Conservation (phyloP, 192 early-diverging fungal genomes). For the Coemansia biformis region DNA sequence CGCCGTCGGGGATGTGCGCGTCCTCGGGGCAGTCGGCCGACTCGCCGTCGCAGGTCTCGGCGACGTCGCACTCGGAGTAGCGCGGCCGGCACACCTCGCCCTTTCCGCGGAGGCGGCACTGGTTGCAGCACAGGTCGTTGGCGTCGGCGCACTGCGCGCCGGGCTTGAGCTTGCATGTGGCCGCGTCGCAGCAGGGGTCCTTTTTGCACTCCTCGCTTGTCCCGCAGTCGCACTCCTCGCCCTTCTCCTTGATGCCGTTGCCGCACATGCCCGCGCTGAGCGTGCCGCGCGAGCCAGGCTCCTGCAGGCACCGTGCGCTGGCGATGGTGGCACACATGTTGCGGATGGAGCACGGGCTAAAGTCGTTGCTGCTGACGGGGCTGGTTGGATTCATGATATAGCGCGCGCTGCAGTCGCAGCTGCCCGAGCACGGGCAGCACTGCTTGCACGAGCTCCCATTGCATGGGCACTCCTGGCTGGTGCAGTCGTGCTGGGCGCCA, state of each 20-base stretch:
- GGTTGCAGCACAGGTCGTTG: conserved; percentile 78
- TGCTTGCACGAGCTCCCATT: conserved; percentile 37
- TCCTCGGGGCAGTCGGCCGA: conserved; percentile 68
- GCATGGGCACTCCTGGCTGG: conserved; percentile 57
- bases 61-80: conserved; percentile 73
- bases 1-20: conserved; percentile 59
- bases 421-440: conserved; percentile 67
- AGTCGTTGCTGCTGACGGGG: conserved; percentile 57
- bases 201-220: conserved; percentile 60
- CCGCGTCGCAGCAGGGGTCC: conserved; percentile 76
- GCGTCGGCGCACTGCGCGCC: conserved; percentile 74
- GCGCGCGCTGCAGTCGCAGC: conserved; percentile 59
- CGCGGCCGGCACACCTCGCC: conserved; percentile 67
- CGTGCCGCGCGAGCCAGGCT: conserved; percentile 33
- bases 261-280: conserved; percentile 77
- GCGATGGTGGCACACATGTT: conserved; percentile 51
- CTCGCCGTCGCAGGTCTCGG: conserved; percentile 71
- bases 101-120: conserved; percentile 58
- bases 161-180: conserved; percentile 72
- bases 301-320: conserved; percentile 34
- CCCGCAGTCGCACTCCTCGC: conserved; percentile 92
- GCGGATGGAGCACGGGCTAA: conserved; percentile 62
- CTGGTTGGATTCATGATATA: conserved; percentile 77
- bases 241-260: conserved; percentile 82
- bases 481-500: conserved; percentile 90